These are phyloP conservation scores for Solanum chilense DNA, from an alignment of 257 asterid species.

Conservation along the genomic window DNA sequence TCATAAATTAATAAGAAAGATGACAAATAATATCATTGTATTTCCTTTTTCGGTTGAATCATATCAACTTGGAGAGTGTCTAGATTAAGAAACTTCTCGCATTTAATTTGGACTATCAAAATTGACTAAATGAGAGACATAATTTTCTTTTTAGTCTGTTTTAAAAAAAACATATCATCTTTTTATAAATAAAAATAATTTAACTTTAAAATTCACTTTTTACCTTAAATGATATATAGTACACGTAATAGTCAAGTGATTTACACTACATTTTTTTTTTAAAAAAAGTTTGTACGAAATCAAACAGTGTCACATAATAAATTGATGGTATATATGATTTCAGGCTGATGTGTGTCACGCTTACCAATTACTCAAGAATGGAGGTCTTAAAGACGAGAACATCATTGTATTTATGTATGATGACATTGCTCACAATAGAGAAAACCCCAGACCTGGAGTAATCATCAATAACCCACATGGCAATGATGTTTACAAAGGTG, in stretches of 20 bases:
- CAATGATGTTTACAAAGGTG: neutral
- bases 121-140: too few species aligned
- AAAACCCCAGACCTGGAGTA: neutral
- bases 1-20: too few species aligned
- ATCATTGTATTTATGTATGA: neutral
- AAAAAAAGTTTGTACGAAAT: too few species aligned
- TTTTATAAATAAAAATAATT: too few species aligned
- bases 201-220: too few species aligned
- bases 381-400: neutral
- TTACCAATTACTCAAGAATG: neutral
- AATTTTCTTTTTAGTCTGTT: too few species aligned
- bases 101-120: neutral
- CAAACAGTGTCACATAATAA: too few species aligned
- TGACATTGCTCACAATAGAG: neutral
- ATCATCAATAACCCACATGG: neutral
- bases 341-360: neutral
- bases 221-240: neutral
- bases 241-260: neutral
- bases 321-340: neutral
- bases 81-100: neutral
- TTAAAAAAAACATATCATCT: too few species aligned
- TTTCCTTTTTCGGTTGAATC: neutral
- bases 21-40: too few species aligned
- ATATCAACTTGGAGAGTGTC: neutral
- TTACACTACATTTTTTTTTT: neutral